A percentile compares a stretch with the other conserved stretches of the same genome.
Conservation (phyloP, 495 filamentous ascomycete species). For the Neurospora terricola region DNA sequence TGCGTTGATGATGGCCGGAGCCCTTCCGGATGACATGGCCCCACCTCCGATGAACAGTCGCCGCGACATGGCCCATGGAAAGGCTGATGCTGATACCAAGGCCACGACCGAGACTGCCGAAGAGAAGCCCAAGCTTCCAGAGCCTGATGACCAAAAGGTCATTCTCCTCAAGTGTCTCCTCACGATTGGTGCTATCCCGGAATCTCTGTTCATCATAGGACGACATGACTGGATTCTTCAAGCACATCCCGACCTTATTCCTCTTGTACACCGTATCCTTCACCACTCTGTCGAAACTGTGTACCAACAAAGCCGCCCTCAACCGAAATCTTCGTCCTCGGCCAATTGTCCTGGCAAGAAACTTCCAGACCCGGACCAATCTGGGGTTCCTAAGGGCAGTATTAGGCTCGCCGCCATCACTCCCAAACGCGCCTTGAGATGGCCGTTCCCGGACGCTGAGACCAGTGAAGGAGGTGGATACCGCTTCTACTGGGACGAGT, state of each 20-base stretch:
- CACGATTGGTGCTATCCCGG: conserved; percentile 84
- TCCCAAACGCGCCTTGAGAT: conserved; percentile 54
- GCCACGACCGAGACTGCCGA: conserved; percentile 39
- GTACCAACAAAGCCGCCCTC: conserved; percentile 27
- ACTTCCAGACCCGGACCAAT: conserved; percentile 49
- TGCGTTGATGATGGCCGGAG: conserved; percentile 82
- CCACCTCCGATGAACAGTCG: conserved; percentile 12
- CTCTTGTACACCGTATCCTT: conserved; percentile 67
- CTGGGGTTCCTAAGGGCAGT: conserved; percentile 52
- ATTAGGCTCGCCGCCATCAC: conserved; percentile 47
- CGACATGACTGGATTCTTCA: conserved; percentile 87
- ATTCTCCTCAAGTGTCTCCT: conserved; percentile 75
- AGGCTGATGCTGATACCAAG: conserved; percentile 42
- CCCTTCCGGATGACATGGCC: conserved; percentile 66
- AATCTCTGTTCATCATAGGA: conserved; percentile 85
- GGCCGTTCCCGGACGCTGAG: conserved; percentile 72
- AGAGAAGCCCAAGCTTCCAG: conserved; percentile 52
- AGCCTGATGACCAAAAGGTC: conserved; percentile 85
- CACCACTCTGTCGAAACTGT: conserved; percentile 59
- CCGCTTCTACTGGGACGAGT: conserved; percentile 95
- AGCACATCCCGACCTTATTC: conserved; percentile 59
- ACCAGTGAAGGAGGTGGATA: conserved; percentile 64
- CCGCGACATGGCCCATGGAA: conserved; percentile 29
- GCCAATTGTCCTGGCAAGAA: conserved; percentile 33
- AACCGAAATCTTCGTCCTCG: neutral